Evolutionary conservation across 2,329 filamentous ascomycete species (phyloP), one percentile per base, ranked within the genome.

Genomic region (Aspergillus neotritici): DNA sequence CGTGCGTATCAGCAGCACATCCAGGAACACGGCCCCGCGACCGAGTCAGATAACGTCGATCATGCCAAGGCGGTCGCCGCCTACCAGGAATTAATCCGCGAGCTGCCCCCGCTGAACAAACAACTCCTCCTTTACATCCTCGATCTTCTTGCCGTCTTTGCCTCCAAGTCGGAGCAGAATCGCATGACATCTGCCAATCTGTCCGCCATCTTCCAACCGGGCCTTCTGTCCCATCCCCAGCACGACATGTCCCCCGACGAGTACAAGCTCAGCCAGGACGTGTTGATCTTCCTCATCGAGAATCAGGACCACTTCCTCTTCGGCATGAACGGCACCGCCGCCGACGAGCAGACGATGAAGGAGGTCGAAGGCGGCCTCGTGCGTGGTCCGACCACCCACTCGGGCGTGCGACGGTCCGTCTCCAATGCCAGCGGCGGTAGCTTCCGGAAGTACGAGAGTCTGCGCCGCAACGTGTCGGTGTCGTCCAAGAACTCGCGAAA

Each of bases 241-340:
- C 93, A 98, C 64, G 90, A 94, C 60, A 97, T 98, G 91, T 84
- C 88, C 1, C 93, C 93, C 0, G 80, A 86, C 44, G 91, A 97
- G 61, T 98, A 98, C 64, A 83, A 88, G 28, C 74, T 98, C 5
- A 97, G 94, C 62, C 93, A 98, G 74, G 91, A 93, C 58, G 91
- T 98, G 14, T 78, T 98, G 51, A 95, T 98, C 39, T 98, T 98
- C 66, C 72, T 98, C 55, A 98, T 98, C 53, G 90, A 97, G 62
- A 95, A 98, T 58, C 93, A 98, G 65, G 93, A 98, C 60, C 87
- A 95, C 66, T 98, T 98, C 74, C 73, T 98, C 52, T 94, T 98
- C 52, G 93, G 93, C 43, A 98, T 98, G 93, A 87, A 89, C 62
- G 93, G 93, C 34, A 96, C 90, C n/a, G 90, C 82, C n/a, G 87